These are phyloP conservation scores for Flagelloscypha sp. DNA, from an alignment of 768 basidiomycete species.

Conservation along the genomic window DNA sequence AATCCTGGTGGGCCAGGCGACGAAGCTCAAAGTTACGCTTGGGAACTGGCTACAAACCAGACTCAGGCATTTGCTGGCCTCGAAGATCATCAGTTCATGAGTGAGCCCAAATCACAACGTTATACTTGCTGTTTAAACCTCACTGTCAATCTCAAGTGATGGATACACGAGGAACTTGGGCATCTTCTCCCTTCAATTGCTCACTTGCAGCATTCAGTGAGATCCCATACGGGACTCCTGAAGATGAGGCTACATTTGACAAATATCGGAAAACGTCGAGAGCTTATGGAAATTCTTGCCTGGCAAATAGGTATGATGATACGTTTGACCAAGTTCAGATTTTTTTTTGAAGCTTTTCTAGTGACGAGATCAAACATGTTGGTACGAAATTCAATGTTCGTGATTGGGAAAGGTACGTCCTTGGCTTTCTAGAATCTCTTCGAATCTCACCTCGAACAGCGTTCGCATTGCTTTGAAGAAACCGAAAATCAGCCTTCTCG, in stretches of 20 bases:
- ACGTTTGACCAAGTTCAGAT: constrained; percentile 9
- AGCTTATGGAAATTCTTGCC: too few species aligned
- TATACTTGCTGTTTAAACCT: background rate
- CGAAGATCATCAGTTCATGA: constrained; percentile 12
- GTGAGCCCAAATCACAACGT: too few species aligned
- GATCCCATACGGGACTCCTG: too few species aligned
- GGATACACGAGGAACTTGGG: constrained; percentile 12
- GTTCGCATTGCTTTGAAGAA: constrained; percentile 12
- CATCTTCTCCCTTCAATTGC: constrained; percentile 13
- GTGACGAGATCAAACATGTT: constrained; percentile 12
- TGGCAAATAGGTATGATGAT: too few species aligned
- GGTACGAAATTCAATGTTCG: constrained; percentile 12
- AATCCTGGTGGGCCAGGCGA: constrained; percentile 11
- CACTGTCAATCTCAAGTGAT: constrained; percentile 5
- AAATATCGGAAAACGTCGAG: too few species aligned
- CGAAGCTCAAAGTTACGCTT: constrained; percentile 10
- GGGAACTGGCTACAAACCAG: constrained; percentile 11
- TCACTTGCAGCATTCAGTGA: constrained; percentile 8
- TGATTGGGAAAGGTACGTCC: too few species aligned
- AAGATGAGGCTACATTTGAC: too few species aligned
- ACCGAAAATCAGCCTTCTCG: constrained; percentile 7
- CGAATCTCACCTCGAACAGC: too few species aligned
- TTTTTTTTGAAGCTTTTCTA: constrained; percentile 8
- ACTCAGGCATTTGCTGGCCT: constrained; percentile 9
- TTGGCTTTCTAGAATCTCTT: too few species aligned